Base-by-base conservation (phyloP, 2,329 filamentous ascomycete species). In the Xylaria sp. region DNA sequence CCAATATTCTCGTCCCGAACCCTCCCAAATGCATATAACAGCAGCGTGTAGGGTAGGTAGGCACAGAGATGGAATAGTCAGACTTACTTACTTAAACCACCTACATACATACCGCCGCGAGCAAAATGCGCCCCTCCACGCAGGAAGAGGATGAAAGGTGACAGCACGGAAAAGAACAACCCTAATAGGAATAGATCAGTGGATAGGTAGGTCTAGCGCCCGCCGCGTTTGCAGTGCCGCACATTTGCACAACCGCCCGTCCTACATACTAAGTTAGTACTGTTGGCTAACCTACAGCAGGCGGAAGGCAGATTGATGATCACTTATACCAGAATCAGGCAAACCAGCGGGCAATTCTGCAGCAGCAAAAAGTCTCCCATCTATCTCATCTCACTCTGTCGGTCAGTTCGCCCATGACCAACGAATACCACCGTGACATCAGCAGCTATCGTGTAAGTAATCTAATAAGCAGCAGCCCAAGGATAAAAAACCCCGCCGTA, bases 351-450 rank as follows among this genome's bases (percentile, higher is more conserved):
- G 59, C 58, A 51, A 55, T 48, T 62, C 58, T 49, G 51, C 51
- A 51, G 23, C 25, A 43, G n/a, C n/a, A 43, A 13, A 43, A 13
- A 20, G 20, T 28, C 57, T 54, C 12, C 13, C 23, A 9, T 15
- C 15, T 54, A 12, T 43, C 62, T 51, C 33, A 31, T 59, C 58
- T 58, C 46, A 48, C 25, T 39, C 39, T 1, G 31, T 33, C 33
- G 1, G 33, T 36, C 33, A 10, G 41, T 46, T 18, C 13, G 31
- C 25, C 49, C 48, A 43, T 67, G 60, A 67, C 68, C 60, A 67
- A 64, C 56, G 43, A 46, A 70, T 67, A 67, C 68, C 18, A 70
- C 68, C 48, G 56, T 67, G 20, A 39, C 43, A 70, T 70, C 64
- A 51, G 64, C 64, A 63, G 60, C 51, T 33, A 63, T 67, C 60